Evolutionary conservation across 257 asterid genomes (phyloP), one percentile per base, ranked within the genome.

Genomic region (Orobanche coerulescens): DNA sequence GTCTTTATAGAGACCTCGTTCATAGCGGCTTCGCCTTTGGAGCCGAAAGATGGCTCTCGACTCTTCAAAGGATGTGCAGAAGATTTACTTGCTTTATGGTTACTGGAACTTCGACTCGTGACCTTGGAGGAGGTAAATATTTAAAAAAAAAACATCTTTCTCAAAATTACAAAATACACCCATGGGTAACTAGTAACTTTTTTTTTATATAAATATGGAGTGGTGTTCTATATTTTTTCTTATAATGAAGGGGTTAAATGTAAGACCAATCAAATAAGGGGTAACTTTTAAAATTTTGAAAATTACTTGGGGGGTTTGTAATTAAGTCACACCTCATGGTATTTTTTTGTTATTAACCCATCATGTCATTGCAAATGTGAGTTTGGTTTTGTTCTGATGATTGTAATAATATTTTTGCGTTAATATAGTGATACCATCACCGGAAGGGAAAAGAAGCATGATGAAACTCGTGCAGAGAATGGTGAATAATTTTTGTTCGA

Each of bases 401-500:
- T 64, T 12, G 66, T 40, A 15, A 22, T 2, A 19, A 11, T 30
- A 18, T 20, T n/a, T 26, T 50, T 44, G 9, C 8, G 13, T 14
- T 47, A 40, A 30, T 64, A 4, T 47, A 88, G 97, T 82, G 62
- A 81, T 93, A 33, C 95, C 97, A 11, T 81, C 95, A 0, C 73
- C 88, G 0, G 95, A 93, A 62, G 97, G 97, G 18, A 93, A 83
- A 65, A 75, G 90, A 64, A 93, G 97, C 78, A 93, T 93, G 94
- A 86, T 84, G 95, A 89, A 83, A 72, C 90, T 93, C 12, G 90
- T 96, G 1, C 88, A 85, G 68, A 83, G 97, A 79, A 87, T 93
- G 96, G 94, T 92, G 31, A 88, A 69, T 81, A 82, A 74, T 58
- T 93, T 93, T 55, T 93, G 99, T 59, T 78, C 82, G 4, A 84